phyloP scores from a whole-genome alignment of 371 early-diverging fungal species.

The Phascolomyces articulosus region DNA sequence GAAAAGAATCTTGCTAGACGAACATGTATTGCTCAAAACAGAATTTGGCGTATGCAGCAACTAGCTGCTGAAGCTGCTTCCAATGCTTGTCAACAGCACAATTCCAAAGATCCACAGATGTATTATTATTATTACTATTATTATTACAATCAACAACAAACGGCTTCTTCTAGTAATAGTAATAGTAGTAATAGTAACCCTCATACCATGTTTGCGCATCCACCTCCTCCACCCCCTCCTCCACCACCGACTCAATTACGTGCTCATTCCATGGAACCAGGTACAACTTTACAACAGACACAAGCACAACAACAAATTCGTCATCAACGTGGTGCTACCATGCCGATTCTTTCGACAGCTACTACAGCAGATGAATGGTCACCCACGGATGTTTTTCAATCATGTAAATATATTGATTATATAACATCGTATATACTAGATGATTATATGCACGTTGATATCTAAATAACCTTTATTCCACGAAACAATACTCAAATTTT shows the following conservation, averaged over 20 bases:
- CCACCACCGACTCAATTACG: constrained; percentile 14
- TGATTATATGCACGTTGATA: too few species aligned
- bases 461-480: too few species aligned
- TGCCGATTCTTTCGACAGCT: constrained; percentile 9
- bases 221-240: constrained; percentile 13
- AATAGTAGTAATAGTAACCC: constrained; percentile 17
- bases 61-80: constrained; percentile 45
- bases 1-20: constrained; percentile 72
- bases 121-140: constrained; percentile 50
- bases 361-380: background rate
- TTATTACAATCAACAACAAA: constrained; percentile 45
- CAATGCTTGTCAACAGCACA: constrained; percentile 41
- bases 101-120: constrained; percentile 28
- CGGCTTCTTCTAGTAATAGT: background rate
- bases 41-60: constrained; percentile 42
- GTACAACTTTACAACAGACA: background rate
- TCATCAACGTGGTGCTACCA: constrained; percentile 16
- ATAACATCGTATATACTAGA: too few species aligned
- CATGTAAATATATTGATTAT: background rate
- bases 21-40: constrained; percentile 51
- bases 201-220: constrained; percentile 3
- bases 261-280: constrained; percentile 11
- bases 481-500: background rate
- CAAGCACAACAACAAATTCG: constrained; percentile 3
- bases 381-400: background rate